phyloP scores from a whole-genome alignment of 345 rosid species.

The Aethionema arabicum region DNA sequence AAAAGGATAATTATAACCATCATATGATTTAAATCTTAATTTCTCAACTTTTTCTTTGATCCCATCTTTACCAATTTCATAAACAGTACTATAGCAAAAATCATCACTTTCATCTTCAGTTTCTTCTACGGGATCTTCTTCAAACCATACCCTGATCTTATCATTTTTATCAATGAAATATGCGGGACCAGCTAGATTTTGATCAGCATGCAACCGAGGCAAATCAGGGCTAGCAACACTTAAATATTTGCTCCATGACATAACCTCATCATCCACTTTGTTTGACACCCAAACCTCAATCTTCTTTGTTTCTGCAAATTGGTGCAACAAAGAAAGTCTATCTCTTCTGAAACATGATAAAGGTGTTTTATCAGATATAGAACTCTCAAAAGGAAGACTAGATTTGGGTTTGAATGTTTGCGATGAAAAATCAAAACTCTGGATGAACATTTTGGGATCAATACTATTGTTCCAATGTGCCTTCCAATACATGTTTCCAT shows the following conservation, averaged over 20 bases:
- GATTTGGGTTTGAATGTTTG: conserved; percentile 23
- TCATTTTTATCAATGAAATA: conserved; percentile 28
- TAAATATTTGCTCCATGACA: conserved; percentile 27
- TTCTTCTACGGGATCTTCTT: no score
- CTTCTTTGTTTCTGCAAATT: no score
- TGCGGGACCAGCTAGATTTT: conserved; percentile 24
- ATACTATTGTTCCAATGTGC: conserved; percentile 33
- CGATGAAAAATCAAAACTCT: conserved; percentile 20
- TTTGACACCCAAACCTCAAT: conserved; percentile 35
- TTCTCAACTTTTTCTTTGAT: conserved; percentile 2
- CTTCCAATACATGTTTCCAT: no score
- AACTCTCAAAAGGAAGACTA: conserved; percentile 4
- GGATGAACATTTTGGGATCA: conserved; percentile 25
- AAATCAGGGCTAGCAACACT: conserved; percentile 18
- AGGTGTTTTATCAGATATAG: conserved; percentile 27
- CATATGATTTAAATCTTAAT: no score
- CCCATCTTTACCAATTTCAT: conserved; percentile 29
- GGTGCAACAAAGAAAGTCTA: no score
- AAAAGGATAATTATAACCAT: conserved; percentile 5
- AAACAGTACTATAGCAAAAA: no score
- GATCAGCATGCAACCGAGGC: conserved; percentile 33
- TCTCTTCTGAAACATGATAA: no score
- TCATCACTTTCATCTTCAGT: conserved; percentile 6
- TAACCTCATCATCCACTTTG: conserved; percentile 16
- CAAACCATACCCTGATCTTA: conserved; percentile 28